phyloP scores from a whole-genome alignment of 306 rosid species.

The Casuarina cunninghamiana region DNA sequence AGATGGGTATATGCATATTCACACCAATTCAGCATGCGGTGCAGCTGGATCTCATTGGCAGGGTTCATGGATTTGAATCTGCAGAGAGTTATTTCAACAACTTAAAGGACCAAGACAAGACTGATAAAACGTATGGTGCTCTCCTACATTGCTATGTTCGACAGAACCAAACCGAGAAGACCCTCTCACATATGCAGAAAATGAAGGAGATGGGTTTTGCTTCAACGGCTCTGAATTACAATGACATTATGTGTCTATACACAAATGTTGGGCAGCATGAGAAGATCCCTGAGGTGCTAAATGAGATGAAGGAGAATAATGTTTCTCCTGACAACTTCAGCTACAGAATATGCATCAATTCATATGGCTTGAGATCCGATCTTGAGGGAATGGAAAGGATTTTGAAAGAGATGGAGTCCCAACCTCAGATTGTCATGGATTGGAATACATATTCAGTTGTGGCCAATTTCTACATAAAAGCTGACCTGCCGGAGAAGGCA shows the following conservation, averaged over 20 bases:
- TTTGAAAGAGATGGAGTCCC: constrained; percentile 73
- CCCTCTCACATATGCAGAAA: constrained; percentile 60
- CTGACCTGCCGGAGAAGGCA: constrained; percentile 46
- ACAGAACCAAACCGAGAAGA: constrained; percentile 52
- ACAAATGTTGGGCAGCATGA: constrained; percentile 64
- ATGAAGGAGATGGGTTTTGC: constrained; percentile 82
- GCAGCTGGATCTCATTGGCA: constrained; percentile 82
- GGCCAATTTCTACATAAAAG: constrained; percentile 66
- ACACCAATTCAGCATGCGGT: constrained; percentile 64
- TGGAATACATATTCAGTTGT: constrained; percentile 82
- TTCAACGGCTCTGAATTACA: constrained; percentile 62
- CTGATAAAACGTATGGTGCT: constrained; percentile 69
- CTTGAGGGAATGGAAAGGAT: constrained; percentile 54
- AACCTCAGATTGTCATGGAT: constrained; percentile 61
- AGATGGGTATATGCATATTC: constrained; percentile 69
- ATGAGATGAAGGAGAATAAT: constrained; percentile 67
- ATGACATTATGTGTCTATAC: constrained; percentile 77
- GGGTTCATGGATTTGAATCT: constrained; percentile 53
- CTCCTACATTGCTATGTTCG: constrained; percentile 85
- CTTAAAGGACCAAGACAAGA: constrained; percentile 59
- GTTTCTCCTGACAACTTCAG: constrained; percentile 76
- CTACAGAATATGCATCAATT: constrained; percentile 80
- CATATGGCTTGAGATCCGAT: constrained; percentile 62
- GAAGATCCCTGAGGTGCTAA: constrained; percentile 59
- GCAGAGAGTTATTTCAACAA: constrained; percentile 64